Evolutionary conservation across 1,139 yeast genomes (phyloP).

Genomic region (Yamadazyma triangularis): DNA sequence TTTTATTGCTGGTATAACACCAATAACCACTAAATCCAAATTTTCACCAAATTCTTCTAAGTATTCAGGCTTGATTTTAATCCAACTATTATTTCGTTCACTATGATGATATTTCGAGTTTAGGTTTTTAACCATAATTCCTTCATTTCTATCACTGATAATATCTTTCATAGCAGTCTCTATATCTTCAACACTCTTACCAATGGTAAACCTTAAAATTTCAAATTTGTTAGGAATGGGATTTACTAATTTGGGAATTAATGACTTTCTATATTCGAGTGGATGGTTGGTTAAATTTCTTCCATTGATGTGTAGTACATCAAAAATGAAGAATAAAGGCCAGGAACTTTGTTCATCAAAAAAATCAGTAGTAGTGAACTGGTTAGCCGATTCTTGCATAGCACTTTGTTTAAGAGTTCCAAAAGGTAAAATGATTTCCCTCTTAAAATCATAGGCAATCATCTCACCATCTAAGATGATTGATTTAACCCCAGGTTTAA

Average conservation of each 20-base stretch:
- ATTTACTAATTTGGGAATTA: slow-evolving; percentile 43
- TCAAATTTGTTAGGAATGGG: slow-evolving; percentile 54
- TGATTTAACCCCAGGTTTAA: slow-evolving; percentile 35
- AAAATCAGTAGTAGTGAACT: slow-evolving; percentile 36
- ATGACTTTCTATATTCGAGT: slow-evolving; percentile 50
- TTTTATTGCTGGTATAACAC: slow-evolving; percentile 70
- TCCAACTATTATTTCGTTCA: slow-evolving; percentile 61
- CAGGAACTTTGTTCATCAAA: slow-evolving; percentile 37
- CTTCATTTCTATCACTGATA: slow-evolving; percentile 69
- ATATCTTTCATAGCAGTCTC: slow-evolving; percentile 53
- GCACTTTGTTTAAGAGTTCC: slow-evolving; percentile 77
- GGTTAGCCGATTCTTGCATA: slow-evolving; percentile 43
- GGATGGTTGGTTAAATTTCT: slow-evolving; percentile 43
- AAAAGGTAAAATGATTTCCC: slow-evolving; percentile 64
- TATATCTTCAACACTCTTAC: slow-evolving; percentile 48
- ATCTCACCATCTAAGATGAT: slow-evolving; percentile 89
- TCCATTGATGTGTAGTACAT: slow-evolving; percentile 66
- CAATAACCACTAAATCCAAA: slow-evolving; percentile 74
- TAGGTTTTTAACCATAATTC: slow-evolving; percentile 71
- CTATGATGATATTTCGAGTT: slow-evolving; percentile 58
- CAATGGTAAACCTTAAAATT: slow-evolving; percentile 44
- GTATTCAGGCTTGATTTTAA: slow-evolving; percentile 89
- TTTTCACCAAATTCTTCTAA: slow-evolving; percentile 83
- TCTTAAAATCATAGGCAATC: slow-evolving; percentile 75
- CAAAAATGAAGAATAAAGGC: slow-evolving; percentile 71